phyloP scores from a whole-genome alignment of 176 grass and related monocot genomes.

The Triticum urartu region DNA sequence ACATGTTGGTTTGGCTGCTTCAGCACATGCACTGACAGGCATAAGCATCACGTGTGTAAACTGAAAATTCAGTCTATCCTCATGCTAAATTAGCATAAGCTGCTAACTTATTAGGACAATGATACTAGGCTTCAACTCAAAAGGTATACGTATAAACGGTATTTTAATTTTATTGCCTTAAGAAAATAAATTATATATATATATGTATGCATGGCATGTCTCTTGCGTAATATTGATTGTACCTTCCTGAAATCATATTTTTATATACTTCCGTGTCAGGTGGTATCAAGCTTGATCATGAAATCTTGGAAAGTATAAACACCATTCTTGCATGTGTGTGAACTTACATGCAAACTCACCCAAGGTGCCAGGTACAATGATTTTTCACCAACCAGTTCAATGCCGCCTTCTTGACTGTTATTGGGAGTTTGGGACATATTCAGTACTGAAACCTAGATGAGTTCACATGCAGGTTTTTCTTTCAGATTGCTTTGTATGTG shows the following conservation, averaged over 20 bases:
- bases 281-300: no score
- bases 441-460: no score
- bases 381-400: not conserved
- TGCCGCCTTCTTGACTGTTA: no score
- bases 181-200: no score
- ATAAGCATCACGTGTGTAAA: not conserved
- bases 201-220: not conserved
- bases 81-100: not conserved
- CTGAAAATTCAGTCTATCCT: not conserved
- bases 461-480: no score
- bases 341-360: not conserved
- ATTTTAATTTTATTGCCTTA: no score
- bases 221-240: not conserved
- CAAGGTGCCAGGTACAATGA: not conserved
- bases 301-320: not conserved
- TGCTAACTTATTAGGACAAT: not conserved
- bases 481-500: no score
- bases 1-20: not conserved
- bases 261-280: no score
- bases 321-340: not conserved
- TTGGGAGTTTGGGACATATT: no score
- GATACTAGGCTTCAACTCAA: not conserved
- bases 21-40: not conserved
- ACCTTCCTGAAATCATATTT: no score
- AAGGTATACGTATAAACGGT: not conserved